Evolutionary conservation across 352 stramenopile genomes (phyloP).

Genomic region (Phytophthora pinifolia): DNA sequence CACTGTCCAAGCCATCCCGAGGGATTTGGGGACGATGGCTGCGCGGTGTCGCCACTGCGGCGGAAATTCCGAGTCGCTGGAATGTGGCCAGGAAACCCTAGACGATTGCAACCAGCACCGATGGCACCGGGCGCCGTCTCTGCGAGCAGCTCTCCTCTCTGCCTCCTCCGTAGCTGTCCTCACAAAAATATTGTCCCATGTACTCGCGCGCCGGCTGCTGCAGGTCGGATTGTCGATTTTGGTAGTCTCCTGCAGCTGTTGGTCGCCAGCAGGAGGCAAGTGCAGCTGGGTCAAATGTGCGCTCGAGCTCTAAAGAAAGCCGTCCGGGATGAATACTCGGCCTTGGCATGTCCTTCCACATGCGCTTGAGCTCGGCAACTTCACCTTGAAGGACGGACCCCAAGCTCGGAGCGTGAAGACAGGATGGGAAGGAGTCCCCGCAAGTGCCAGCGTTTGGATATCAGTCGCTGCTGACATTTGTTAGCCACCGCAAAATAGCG

Average conservation of each 20-base stretch:
- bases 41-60: constrained; percentile 10
- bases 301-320: constrained; percentile 20
- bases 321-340: background rate
- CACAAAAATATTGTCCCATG: constrained; percentile 23
- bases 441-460: constrained; percentile 1
- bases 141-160: constrained; percentile 16
- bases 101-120: background rate
- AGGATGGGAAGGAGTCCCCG: constrained; percentile 24
- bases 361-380: constrained; percentile 4
- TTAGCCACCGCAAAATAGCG: constrained; percentile 8
- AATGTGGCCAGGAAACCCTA: constrained; percentile 33
- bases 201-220: constrained; percentile 19
- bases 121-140: constrained; percentile 4
- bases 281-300: background rate
- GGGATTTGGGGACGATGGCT: constrained; percentile 17
- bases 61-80: constrained; percentile 18
- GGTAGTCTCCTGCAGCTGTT: constrained; percentile 33
- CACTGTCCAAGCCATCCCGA: constrained; percentile 20
- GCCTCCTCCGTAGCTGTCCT: background rate
- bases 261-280: constrained; percentile 9
- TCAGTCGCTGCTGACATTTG: constrained; percentile 14
- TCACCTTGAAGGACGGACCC: constrained; percentile 21
- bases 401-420: constrained; percentile 20
- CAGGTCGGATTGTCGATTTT: constrained; percentile 29
- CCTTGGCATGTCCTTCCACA: background rate